A percentile compares a stretch with the other conserved stretches of the same genome.
phyloP scores from a whole-genome alignment of 1,284 basidiomycete genomes.

The Lentinula novae-zelandiae region DNA sequence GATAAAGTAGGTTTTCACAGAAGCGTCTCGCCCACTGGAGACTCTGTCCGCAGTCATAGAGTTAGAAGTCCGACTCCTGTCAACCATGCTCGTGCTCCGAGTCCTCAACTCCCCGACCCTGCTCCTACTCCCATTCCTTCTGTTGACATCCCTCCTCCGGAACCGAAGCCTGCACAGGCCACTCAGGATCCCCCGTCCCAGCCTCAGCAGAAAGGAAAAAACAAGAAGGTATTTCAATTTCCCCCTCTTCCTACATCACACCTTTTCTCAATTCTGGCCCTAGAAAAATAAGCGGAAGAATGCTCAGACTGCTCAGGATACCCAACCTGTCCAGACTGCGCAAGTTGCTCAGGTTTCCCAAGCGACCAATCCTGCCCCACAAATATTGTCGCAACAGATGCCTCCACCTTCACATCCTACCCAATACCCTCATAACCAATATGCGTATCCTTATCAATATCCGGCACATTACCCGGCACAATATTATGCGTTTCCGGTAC shows the following conservation, averaged over 20 bases:
- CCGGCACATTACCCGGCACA: neutral
- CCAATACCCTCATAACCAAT: neutral
- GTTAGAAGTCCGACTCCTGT: neutral
- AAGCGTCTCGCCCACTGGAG: constrained; percentile 21
- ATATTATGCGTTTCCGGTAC: neutral
- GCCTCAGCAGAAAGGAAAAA: constrained; percentile 1
- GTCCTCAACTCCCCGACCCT: neutral
- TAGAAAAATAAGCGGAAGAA: constrained; percentile 5
- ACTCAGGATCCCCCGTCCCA: neutral
- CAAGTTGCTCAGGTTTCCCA: neutral
- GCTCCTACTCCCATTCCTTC: neutral
- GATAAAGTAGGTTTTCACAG: constrained; percentile 46
- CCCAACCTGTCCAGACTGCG: neutral
- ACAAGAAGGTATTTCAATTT: neutral
- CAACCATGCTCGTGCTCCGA: neutral
- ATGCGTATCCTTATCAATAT: neutral
- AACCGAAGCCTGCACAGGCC: neutral
- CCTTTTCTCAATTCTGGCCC: neutral
- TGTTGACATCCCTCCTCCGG: neutral
- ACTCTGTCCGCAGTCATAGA: neutral
- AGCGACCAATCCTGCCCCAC: neutral
- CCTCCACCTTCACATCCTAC: neutral
- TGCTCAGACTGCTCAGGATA: neutral
- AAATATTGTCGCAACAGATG: neutral
- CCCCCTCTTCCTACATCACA: neutral